Conservation (phyloP, 257 asterid genomes). For the Salvia hispanica region DNA sequence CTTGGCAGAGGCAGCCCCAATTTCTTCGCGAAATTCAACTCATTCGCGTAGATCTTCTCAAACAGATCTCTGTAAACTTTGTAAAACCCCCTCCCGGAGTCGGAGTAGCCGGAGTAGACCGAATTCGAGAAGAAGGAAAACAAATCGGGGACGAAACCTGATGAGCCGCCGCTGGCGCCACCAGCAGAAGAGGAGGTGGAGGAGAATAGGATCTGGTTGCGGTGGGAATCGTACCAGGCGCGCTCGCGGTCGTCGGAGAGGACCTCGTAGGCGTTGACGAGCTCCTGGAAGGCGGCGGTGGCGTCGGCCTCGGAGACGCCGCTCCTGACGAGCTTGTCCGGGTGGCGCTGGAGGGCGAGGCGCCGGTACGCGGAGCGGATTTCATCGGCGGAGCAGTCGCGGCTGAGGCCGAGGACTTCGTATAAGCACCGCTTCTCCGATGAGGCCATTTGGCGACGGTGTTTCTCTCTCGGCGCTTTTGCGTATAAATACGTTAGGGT, state of each 20-base stretch:
- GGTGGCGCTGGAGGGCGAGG: conserved; percentile 97
- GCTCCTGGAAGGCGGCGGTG: conserved; percentile 79
- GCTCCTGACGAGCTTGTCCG: conserved; percentile 79
- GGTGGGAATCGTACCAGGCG: conserved; percentile 94
- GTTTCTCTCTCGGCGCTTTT: too few species aligned
- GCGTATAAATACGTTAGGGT: too few species aligned
- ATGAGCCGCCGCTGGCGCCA: conserved; percentile 34
- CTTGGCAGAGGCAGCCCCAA: conserved; percentile 61
- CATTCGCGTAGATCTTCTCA: conserved; percentile 66
- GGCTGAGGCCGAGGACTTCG: conserved; percentile 55
- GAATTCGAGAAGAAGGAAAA: conserved; percentile 82
- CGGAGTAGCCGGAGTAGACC: conserved; percentile 77
- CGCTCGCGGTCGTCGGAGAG: conserved; percentile 88
- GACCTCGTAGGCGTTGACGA: conserved; percentile 47
- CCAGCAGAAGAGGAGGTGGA: conserved; percentile 35
- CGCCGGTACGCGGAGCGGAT: conserved; percentile 84
- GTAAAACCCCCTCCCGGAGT: conserved; percentile 80
- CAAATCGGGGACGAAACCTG: conserved; percentile 61
- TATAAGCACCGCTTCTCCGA: conserved; percentile 83
- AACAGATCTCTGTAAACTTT: conserved; percentile 80
- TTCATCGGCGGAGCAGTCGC: conserved; percentile 63
- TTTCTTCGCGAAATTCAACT: conserved; percentile 64
- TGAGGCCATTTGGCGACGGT: conserved; percentile 53
- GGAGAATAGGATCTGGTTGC: conserved; percentile 84
- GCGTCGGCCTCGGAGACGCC: conserved; percentile 90